phyloP scores from a whole-genome alignment of 2,329 filamentous ascomycete species.

The Alternaria gaisen region DNA sequence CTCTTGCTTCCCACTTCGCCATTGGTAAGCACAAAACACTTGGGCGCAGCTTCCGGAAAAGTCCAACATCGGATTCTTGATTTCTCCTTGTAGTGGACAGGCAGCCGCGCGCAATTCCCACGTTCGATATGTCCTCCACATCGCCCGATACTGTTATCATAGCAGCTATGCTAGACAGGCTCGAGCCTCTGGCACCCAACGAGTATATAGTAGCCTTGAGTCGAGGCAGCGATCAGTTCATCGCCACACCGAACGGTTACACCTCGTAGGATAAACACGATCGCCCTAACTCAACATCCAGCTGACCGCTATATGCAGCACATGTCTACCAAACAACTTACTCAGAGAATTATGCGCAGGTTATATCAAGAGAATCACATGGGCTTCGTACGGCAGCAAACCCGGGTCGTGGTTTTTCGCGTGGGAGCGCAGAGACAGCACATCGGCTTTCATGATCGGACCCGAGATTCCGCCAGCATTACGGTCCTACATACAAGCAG shows the following conservation, averaged over 20 bases:
- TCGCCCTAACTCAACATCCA: too few relatives aligned
- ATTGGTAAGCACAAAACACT: not conserved
- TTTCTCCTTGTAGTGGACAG: not conserved
- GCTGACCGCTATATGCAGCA: constrained; percentile 22
- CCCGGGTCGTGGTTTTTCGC: constrained; percentile 41
- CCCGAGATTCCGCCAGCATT: constrained; percentile 17
- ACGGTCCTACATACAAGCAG: constrained; percentile 14
- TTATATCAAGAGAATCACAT: constrained; percentile 28
- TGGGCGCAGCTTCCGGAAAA: not conserved
- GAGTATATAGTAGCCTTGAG: constrained; percentile 41
- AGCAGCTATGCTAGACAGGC: constrained; percentile 18
- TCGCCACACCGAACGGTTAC: constrained; percentile 40
- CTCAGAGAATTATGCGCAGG: constrained; percentile 13
- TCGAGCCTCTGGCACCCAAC: constrained; percentile 28
- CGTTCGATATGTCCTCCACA: constrained; percentile 10
- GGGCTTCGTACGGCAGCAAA: constrained; percentile 37
- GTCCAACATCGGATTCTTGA: not conserved
- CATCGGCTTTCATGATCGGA: constrained; percentile 18
- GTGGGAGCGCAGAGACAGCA: constrained; percentile 27
- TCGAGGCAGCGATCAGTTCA: constrained; percentile 31
- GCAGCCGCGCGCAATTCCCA: not conserved
- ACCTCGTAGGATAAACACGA: constrained; percentile 25
- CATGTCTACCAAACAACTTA: constrained; percentile 29
- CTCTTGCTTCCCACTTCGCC: constrained; percentile 15
- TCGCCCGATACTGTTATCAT: constrained; percentile 4